Conservation (phyloP, 768 basidiomycete species). For the Pleurotus tuoliensis region DNA sequence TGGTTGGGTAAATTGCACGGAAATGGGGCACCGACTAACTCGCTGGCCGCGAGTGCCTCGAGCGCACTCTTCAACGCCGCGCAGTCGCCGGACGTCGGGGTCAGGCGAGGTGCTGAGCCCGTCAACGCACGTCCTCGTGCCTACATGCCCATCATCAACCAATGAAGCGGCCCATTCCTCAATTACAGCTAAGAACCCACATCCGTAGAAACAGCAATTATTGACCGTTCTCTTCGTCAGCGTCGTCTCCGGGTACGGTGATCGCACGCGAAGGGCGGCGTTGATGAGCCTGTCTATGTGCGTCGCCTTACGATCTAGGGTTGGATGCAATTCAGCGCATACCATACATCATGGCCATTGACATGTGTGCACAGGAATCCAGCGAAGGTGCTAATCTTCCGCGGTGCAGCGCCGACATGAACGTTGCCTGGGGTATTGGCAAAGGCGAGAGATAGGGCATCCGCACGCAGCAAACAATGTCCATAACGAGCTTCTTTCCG, state of each 20-base stretch:
- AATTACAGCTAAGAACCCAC: not conserved
- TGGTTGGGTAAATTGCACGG: slow-evolving; percentile 9
- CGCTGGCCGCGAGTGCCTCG: slow-evolving; percentile 9
- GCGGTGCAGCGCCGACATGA: too few species aligned
- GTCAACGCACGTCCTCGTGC: slow-evolving; percentile 7
- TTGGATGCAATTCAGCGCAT: too few species aligned
- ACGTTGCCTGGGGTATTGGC: too few species aligned
- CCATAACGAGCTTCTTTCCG: too few species aligned
- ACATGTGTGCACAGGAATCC: too few species aligned
- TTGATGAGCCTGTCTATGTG: not conserved
- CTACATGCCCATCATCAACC: not conserved
- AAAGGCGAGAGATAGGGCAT: too few species aligned
- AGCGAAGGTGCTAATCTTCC: too few species aligned
- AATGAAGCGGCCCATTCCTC: not conserved
- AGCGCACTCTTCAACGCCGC: slow-evolving; percentile 3
- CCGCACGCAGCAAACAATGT: too few species aligned
- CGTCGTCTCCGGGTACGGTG: not conserved
- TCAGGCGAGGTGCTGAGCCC: slow-evolving; percentile 3
- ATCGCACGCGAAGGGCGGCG: too few species aligned
- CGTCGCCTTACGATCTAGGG: too few species aligned
- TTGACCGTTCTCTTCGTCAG: slow-evolving; percentile 7
- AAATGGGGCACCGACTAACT: not conserved
- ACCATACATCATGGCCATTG: too few species aligned
- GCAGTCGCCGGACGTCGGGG: slow-evolving; percentile 8
- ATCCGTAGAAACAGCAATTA: slow-evolving; percentile 8